phyloP scores from a whole-genome alignment of 257 asterid species.

The Solanum lignicaule region DNA sequence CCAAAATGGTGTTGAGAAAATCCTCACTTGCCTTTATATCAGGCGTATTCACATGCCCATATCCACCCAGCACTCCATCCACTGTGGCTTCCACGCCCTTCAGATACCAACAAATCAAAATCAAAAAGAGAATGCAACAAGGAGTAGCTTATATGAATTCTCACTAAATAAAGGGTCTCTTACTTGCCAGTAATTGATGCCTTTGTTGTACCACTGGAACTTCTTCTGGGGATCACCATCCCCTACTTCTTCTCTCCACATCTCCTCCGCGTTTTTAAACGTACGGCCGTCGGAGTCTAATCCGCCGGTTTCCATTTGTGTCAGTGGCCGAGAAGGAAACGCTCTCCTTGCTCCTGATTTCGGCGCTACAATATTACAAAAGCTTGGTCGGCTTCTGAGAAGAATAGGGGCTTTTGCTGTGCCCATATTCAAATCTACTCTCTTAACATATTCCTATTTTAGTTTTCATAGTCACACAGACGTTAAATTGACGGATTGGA shows the following conservation, averaged over 20 bases:
- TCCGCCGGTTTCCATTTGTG: slow-evolving; percentile 48
- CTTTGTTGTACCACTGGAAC: slow-evolving; percentile 69
- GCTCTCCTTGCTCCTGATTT: not conserved
- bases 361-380: not conserved
- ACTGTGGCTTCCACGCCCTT: slow-evolving; percentile 96
- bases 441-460: too few relatives aligned
- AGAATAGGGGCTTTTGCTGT: not conserved
- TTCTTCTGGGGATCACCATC: slow-evolving; percentile 44
- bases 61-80: slow-evolving; percentile 93
- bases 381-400: not conserved
- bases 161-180: not conserved
- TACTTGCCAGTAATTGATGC: slow-evolving; percentile 88
- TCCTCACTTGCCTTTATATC: slow-evolving; percentile 73
- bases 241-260: slow-evolving; percentile 91
- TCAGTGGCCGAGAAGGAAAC: not conserved
- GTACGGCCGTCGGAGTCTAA: slow-evolving; percentile 66
- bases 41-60: slow-evolving; percentile 63
- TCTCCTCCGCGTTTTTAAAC: slow-evolving; percentile 64
- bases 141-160: not conserved
- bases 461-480: too few relatives aligned
- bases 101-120: slow-evolving; percentile 15
- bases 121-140: not conserved
- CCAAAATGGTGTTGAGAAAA: slow-evolving; percentile 54
- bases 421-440: not conserved
- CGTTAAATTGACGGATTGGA: not conserved